Conservation (phyloP, 208 protist species). For the Phytomonas sp. region DNA sequence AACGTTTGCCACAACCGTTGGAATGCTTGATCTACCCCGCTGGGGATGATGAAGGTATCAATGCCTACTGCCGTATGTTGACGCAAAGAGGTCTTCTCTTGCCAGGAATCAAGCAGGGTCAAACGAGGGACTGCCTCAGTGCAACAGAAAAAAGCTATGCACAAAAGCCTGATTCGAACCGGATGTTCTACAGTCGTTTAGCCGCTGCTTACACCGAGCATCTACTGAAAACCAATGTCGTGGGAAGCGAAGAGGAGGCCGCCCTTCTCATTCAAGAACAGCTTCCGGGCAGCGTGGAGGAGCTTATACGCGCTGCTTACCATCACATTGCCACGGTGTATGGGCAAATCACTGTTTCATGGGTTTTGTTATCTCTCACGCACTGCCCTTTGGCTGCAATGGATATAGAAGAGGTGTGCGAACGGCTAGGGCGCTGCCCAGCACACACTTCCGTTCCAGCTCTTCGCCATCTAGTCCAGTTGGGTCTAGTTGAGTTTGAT, state of each 20-base stretch:
- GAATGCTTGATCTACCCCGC: conserved; percentile 44
- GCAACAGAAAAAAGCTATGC: conserved; percentile 57
- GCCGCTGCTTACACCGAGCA: conserved; percentile 40
- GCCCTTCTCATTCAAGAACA: conserved; percentile 31
- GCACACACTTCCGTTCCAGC: conserved; percentile 52
- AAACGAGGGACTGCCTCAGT: conserved; percentile 23
- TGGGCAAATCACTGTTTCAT: conserved; percentile 38
- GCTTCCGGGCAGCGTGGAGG: conserved; percentile 39
- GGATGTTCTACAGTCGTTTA: conserved; percentile 42
- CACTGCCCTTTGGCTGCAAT: conserved; percentile 45
- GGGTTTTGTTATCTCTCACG: conserved; percentile 42
- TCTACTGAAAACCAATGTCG: conserved; percentile 23
- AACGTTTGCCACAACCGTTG: conserved; percentile 72
- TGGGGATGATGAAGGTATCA: neutral
- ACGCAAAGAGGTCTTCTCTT: neutral
- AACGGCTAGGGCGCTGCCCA: conserved; percentile 58
- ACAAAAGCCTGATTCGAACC: conserved; percentile 54
- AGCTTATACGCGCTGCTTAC: conserved; percentile 37
- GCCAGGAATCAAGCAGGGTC: neutral
- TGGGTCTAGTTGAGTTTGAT: conserved; percentile 45
- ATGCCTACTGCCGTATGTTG: neutral
- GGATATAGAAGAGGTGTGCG: conserved; percentile 69
- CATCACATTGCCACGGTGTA: conserved; percentile 31
- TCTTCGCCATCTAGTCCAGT: conserved; percentile 50
- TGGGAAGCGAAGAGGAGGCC: conserved; percentile 33